phyloP scores from a whole-genome alignment of 176 grass and related monocot species.

The Melocanna baccifera region DNA sequence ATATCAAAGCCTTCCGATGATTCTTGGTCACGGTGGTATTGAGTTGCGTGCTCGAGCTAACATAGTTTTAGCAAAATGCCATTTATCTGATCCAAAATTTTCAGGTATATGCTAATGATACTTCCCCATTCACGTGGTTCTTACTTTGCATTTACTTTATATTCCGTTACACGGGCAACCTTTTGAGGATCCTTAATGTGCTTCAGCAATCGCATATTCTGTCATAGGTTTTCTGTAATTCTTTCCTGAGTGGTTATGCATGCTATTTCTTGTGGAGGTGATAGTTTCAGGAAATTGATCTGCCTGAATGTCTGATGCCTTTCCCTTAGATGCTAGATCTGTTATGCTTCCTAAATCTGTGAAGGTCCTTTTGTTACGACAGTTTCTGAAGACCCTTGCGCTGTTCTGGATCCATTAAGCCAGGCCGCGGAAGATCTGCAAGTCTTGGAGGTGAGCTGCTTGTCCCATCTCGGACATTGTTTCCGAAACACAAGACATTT shows the following conservation, averaged over 20 bases:
- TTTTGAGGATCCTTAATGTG: background rate
- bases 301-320: background rate
- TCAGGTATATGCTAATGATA: conserved; percentile 38
- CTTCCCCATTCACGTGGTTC: background rate
- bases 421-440: conserved; percentile 79
- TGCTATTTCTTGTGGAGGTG: background rate
- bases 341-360: background rate
- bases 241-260: background rate
- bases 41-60: conserved; percentile 76
- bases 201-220: background rate
- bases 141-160: background rate
- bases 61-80: conserved; percentile 74
- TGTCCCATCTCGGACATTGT: background rate
- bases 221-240: background rate
- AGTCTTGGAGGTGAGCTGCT: conserved; percentile 76
- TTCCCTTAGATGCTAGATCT: background rate
- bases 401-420: conserved; percentile 74
- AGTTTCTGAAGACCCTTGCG: conserved; percentile 61
- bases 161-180: background rate
- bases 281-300: background rate
- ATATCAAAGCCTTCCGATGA: conserved; percentile 70
- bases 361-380: conserved; percentile 2
- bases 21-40: conserved; percentile 84
- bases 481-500: background rate
- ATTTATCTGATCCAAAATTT: conserved; percentile 57